phyloP scores from a whole-genome alignment of 495 filamentous ascomycete genomes.

The Aspergillus ellipticus region DNA sequence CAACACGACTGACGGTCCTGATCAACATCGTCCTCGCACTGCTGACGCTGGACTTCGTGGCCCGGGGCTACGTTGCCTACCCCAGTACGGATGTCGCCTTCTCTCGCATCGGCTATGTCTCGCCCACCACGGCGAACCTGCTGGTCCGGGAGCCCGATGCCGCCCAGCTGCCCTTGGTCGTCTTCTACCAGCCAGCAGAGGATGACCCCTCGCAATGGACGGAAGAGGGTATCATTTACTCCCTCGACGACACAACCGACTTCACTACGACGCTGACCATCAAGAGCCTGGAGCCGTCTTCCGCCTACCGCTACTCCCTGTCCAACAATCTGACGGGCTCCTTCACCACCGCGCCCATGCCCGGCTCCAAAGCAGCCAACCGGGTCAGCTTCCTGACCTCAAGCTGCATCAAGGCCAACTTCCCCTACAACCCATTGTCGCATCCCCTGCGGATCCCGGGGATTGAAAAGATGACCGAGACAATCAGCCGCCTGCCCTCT shows the following conservation, averaged over 20 bases:
- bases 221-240: constrained; percentile 57
- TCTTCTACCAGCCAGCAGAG: constrained; percentile 54
- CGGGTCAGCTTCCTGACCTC: constrained; percentile 85
- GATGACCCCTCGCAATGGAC: constrained; percentile 51
- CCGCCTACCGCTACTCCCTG: constrained; percentile 72
- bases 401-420: constrained; percentile 84
- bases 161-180: constrained; percentile 66
- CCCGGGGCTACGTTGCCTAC: constrained; percentile 62
- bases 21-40: constrained; percentile 66
- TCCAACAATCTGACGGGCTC: constrained; percentile 79
- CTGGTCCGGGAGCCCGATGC: constrained; percentile 79
- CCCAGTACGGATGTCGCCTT: constrained; percentile 75
- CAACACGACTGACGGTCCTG: constrained; percentile 57
- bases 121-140: constrained; percentile 72
- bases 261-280: constrained; percentile 67
- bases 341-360: constrained; percentile 67
- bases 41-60: constrained; percentile 69
- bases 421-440: constrained; percentile 78
- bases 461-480: constrained; percentile 57
- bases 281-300: constrained; percentile 52
- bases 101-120: constrained; percentile 80
- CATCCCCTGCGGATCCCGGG: constrained; percentile 82
- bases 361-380: constrained; percentile 55
- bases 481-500: constrained; percentile 57
- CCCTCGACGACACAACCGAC: constrained; percentile 72